phyloP scores from a whole-genome alignment of 495 filamentous ascomycete genomes.

The Pyronema omphalodes region DNA sequence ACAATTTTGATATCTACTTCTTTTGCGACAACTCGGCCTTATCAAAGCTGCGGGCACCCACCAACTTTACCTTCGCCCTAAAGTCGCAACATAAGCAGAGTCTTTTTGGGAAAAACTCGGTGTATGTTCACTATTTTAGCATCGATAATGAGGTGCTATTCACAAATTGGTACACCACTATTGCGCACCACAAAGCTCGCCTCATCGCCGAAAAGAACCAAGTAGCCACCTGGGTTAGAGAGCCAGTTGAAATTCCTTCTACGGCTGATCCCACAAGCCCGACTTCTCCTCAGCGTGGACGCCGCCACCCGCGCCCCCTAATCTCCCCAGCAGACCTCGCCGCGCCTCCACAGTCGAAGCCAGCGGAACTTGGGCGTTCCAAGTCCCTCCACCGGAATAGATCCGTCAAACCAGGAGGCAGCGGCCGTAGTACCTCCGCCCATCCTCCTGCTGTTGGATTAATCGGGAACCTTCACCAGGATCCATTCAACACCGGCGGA shows the following conservation, averaged over 20 bases:
- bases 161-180: slow-evolving; percentile 46
- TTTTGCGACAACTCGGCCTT: slow-evolving; percentile 44
- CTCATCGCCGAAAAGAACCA: slow-evolving; percentile 34
- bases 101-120: slow-evolving; percentile 63
- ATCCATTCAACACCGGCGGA: slow-evolving; percentile 20
- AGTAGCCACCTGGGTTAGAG: slow-evolving; percentile 13
- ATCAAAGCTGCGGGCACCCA: slow-evolving; percentile 53
- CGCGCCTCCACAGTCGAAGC: slow-evolving; percentile 9
- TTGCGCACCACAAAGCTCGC: slow-evolving; percentile 83
- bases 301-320: slow-evolving; percentile 15
- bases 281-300: slow-evolving; percentile 13
- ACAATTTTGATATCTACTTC: slow-evolving; percentile 84
- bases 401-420: slow-evolving; percentile 4
- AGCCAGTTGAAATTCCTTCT: slow-evolving; percentile 5
- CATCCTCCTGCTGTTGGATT: neutral
- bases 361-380: slow-evolving; percentile 7
- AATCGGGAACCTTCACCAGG: neutral
- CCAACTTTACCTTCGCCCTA: slow-evolving; percentile 66
- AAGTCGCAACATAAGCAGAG: slow-evolving; percentile 85
- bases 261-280: neutral
- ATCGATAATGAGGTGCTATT: slow-evolving; percentile 52
- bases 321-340: slow-evolving; percentile 22
- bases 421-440: neutral
- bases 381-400: slow-evolving; percentile 13
- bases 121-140: slow-evolving; percentile 82